A percentile compares a stretch with the other conserved stretches of the same genome.
Evolutionary conservation across 73 alveolate species (phyloP).

Genomic region (Uronychia binucleata): DNA sequence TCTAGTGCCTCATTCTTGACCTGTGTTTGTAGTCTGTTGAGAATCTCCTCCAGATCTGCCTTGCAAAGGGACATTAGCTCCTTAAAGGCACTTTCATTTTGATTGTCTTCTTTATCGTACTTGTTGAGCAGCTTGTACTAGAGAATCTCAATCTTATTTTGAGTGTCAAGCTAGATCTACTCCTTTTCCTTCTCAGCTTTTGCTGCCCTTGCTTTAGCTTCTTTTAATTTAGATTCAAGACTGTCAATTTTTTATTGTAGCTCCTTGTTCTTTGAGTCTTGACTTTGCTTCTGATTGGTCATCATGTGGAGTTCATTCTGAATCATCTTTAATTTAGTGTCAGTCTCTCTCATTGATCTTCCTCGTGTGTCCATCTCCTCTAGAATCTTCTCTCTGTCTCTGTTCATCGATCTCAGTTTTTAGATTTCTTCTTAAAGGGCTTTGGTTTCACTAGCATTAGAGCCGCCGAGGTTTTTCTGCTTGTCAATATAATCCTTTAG

Average conservation of each 20-base stretch:
- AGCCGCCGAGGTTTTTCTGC: constrained; percentile 11
- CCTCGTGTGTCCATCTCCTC: constrained; percentile 37
- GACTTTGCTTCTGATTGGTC: constrained; percentile 15
- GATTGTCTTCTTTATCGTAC: constrained; percentile 34
- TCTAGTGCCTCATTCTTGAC: constrained; percentile 38
- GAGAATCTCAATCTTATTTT: constrained; percentile 47
- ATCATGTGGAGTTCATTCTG: constrained; percentile 49
- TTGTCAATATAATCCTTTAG: constrained; percentile 28
- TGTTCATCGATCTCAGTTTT: constrained; percentile 42
- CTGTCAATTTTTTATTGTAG: constrained; percentile 26
- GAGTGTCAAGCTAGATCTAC: constrained; percentile 26
- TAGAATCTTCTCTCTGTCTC: constrained; percentile 56
- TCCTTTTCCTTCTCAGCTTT: constrained; percentile 60
- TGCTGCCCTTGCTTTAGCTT: constrained; percentile 29
- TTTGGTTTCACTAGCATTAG: constrained; percentile 30
- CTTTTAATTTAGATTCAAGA: constrained; percentile 25
- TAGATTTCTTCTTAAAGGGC: constrained; percentile 42
- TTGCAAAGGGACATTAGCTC: constrained; percentile 49
- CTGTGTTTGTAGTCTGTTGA: constrained; percentile 19
- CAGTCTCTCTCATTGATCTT: constrained; percentile 57
- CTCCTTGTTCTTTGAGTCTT: constrained; percentile 34
- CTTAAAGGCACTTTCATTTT: constrained; percentile 34
- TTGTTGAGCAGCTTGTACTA: constrained; percentile 52
- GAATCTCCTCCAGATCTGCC: constrained; percentile 49
- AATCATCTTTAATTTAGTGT: constrained; percentile 47